Conservation (phyloP, 257 asterid species). For the Mentha longifolia region DNA sequence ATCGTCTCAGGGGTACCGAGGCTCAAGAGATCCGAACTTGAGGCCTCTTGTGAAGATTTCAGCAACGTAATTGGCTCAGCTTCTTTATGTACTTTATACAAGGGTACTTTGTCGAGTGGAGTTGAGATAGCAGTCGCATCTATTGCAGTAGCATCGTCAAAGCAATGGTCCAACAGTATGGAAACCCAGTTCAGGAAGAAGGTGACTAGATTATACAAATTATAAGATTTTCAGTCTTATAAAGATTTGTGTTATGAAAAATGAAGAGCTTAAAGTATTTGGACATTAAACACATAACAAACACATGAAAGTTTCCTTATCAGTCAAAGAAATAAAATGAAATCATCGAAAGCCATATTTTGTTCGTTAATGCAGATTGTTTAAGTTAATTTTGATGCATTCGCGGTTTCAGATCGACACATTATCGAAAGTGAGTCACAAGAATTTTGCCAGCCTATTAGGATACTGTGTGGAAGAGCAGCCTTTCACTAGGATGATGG, state of each 20-base stretch:
- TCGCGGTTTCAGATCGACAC: conserved; percentile 64
- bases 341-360: too few relatives aligned
- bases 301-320: too few relatives aligned
- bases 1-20: conserved; percentile 72
- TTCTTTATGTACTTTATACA: conserved; percentile 63
- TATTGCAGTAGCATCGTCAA: conserved; percentile 51
- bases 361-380: too few relatives aligned
- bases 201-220: conserved; percentile 40
- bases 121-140: conserved; percentile 87
- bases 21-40: conserved; percentile 79
- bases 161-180: conserved; percentile 72
- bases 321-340: too few relatives aligned
- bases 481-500: conserved; percentile 93
- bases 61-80: conserved; percentile 89
- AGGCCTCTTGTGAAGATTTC: conserved; percentile 91
- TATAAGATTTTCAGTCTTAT: too few relatives aligned
- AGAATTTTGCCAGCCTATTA: conserved; percentile 77
- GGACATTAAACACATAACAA: too few relatives aligned
- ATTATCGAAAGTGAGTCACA: conserved; percentile 82
- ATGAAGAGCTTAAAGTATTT: too few relatives aligned
- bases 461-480: conserved; percentile 84
- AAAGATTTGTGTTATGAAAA: too few relatives aligned
- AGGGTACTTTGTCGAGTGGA: conserved; percentile 90
- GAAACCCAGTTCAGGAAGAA: conserved; percentile 75
- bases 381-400: neutral